Conservation (phyloP, 495 filamentous ascomycete species). For the Diplogelasinospora grovesii region DNA sequence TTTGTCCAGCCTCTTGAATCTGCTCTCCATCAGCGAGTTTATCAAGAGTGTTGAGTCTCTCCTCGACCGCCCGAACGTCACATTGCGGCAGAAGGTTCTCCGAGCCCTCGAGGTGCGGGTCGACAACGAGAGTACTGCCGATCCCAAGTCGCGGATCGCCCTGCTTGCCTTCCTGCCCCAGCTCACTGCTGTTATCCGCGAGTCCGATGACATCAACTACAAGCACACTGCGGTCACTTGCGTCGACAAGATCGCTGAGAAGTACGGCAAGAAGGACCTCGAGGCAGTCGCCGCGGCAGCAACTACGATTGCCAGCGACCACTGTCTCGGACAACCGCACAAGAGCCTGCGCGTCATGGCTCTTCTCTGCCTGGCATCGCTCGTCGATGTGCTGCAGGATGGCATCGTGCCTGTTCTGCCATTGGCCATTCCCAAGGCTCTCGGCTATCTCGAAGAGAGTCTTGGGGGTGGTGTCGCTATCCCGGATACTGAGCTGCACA, state of each 20-base stretch:
- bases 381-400: constrained; percentile 80
- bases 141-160: constrained; percentile 57
- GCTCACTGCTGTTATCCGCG: constrained; percentile 64
- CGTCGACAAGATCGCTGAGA: constrained; percentile 82
- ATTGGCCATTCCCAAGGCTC: constrained; percentile 58
- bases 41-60: constrained; percentile 75
- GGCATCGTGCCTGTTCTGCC: constrained; percentile 78
- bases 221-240: constrained; percentile 79
- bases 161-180: constrained; percentile 73
- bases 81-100: constrained; percentile 71
- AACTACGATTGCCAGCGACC: constrained; percentile 62
- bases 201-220: constrained; percentile 61
- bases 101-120: constrained; percentile 70
- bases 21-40: constrained; percentile 77
- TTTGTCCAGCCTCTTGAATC: constrained; percentile 64
- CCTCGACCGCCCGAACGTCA: constrained; percentile 61
- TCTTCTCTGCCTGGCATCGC: constrained; percentile 79
- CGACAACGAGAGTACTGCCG: constrained; percentile 56
- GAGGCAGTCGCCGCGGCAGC: constrained; percentile 60
- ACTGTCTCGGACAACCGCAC: constrained; percentile 69
- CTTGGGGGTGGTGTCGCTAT: constrained; percentile 45
- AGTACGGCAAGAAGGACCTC: constrained; percentile 81
- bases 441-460: constrained; percentile 60
- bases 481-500: constrained; percentile 59
- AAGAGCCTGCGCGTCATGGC: constrained; percentile 68